Percentiles rank a stretch among this genome's conserved stretches.
These are phyloP conservation scores for Bolboschoenoplectus hybrid DNA, from an alignment of 202 grass and related monocot species.

Conservation along the genomic window DNA sequence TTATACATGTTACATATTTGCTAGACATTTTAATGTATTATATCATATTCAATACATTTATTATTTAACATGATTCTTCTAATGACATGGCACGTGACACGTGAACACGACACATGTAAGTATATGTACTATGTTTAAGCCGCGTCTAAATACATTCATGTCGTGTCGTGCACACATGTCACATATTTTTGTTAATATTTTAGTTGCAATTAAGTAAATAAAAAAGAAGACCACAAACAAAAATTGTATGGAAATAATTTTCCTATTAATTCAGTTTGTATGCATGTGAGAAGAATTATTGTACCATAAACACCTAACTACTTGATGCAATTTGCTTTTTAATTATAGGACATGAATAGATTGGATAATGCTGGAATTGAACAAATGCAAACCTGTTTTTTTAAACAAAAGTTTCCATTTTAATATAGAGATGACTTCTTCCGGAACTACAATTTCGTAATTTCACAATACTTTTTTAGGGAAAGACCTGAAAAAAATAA, in stretches of 20 bases:
- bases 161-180: too few relatives aligned
- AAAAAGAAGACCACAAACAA: neutral
- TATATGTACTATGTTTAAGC: too few relatives aligned
- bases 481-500: neutral
- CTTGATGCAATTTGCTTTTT: neutral
- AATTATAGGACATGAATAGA: neutral
- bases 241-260: neutral
- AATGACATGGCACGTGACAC: too few relatives aligned
- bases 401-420: neutral
- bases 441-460: neutral
- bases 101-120: too few relatives aligned
- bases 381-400: neutral
- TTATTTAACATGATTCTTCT: too few relatives aligned
- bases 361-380: neutral
- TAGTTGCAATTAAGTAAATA: neutral
- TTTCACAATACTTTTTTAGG: neutral
- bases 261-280: neutral
- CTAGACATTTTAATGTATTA: too few relatives aligned
- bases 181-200: neutral
- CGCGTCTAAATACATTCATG: too few relatives aligned
- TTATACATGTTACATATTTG: too few relatives aligned
- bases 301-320: slow-evolving; percentile 3
- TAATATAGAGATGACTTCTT: neutral
- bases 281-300: neutral
- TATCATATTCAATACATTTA: too few relatives aligned